These are phyloP conservation scores for Colletotrichum sp. DNA, from an alignment of 2,329 filamentous ascomycete genomes.

Conservation along the genomic window DNA sequence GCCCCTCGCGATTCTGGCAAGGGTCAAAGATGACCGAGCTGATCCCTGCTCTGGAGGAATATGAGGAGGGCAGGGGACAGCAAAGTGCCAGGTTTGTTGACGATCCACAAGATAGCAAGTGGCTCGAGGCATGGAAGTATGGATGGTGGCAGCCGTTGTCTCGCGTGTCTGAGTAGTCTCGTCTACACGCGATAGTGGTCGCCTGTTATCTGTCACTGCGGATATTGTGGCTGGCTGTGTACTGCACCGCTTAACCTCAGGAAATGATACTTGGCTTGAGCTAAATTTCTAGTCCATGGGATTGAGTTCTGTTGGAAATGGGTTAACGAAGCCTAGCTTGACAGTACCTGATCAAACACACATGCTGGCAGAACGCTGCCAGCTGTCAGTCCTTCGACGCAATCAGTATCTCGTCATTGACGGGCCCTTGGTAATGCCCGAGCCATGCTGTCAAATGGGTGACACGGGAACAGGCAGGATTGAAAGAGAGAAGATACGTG, in stretches of 20 bases:
- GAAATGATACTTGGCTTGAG: background rate
- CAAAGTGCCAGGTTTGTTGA: background rate
- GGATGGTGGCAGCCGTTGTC: background rate
- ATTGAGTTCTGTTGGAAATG: background rate
- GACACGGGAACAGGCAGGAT: background rate
- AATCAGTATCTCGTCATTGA: background rate
- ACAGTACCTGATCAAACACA: background rate
- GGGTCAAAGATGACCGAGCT: background rate
- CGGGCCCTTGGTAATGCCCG: background rate
- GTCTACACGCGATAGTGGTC: background rate
- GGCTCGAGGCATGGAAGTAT: background rate
- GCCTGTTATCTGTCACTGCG: background rate
- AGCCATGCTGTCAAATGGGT: background rate
- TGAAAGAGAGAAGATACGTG: background rate
- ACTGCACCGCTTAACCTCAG: background rate
- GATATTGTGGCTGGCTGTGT: background rate
- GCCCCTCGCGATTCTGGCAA: background rate
- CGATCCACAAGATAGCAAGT: background rate
- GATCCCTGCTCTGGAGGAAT: background rate
- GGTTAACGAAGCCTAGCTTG: background rate
- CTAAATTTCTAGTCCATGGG: background rate
- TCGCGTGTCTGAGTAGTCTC: background rate
- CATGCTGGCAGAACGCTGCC: background rate
- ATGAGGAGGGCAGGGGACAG: background rate
- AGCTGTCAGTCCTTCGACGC: background rate